Conservation (phyloP, 1,284 basidiomycete genomes). For the Hymenochaete sp. region DNA sequence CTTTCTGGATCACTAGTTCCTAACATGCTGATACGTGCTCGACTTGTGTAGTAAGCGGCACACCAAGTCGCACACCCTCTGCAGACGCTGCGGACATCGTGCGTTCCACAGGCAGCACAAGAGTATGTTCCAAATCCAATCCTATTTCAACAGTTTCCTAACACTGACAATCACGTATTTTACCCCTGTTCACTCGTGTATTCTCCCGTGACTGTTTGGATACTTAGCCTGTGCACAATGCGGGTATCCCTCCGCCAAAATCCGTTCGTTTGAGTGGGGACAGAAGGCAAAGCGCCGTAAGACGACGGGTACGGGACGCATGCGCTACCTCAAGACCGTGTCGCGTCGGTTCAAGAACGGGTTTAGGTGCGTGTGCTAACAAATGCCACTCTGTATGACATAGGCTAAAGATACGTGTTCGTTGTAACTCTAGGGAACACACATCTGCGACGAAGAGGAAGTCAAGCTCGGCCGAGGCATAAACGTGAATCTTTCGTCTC, state of each 20-base stretch:
- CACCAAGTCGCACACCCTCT: constrained; percentile 97
- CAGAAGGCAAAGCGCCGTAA: constrained; percentile 99
- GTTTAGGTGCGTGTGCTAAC: constrained; percentile 56
- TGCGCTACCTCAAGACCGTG: constrained; percentile 90
- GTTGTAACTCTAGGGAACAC: constrained; percentile 65
- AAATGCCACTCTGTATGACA: not conserved
- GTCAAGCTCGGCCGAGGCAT: constrained; percentile 41
- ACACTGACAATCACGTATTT: no score
- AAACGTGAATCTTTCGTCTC: no score
- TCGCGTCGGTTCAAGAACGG: constrained; percentile 97
- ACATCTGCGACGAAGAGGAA: constrained; percentile 60
- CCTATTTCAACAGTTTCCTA: no score
- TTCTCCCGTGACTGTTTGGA: not conserved
- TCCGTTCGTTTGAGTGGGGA: constrained; percentile 96
- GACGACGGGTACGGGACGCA: constrained; percentile 95
- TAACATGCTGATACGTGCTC: constrained; percentile 1
- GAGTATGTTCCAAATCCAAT: constrained; percentile 45
- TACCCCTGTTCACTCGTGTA: no score
- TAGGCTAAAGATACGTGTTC: not conserved
- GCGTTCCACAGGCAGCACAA: constrained; percentile 97
- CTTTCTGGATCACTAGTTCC: constrained; percentile 18
- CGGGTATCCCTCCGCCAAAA: constrained; percentile 93
- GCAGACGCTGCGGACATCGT: constrained; percentile 88
- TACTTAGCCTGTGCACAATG: constrained; percentile 83
- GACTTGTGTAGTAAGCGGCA: constrained; percentile 80